Conservation (phyloP, 352 stramenopile genomes). For the Phytophthora capsici region DNA sequence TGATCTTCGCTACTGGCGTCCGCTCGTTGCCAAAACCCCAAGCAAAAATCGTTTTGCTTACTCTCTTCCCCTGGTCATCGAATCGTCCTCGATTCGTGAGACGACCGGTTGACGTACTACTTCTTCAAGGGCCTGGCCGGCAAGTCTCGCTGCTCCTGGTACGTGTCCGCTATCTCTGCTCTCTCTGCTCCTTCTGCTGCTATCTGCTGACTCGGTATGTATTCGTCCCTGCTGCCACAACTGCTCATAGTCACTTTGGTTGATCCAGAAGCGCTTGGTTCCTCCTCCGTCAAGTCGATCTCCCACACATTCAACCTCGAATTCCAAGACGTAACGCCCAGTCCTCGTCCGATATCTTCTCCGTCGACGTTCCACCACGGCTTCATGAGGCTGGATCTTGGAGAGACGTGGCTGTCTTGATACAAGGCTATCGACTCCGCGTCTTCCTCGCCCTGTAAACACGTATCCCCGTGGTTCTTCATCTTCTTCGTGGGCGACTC, state of each 20-base stretch:
- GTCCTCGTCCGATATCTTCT: background rate
- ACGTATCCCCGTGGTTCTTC: background rate
- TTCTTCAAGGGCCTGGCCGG: background rate
- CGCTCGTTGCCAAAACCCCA: too few species aligned
- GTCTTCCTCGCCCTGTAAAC: background rate
- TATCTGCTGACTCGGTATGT: background rate
- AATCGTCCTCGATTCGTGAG: background rate
- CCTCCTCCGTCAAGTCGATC: background rate
- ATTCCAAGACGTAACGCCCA: slow-evolving; percentile 8
- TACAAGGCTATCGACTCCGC: background rate
- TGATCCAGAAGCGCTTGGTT: background rate
- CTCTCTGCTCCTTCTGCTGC: background rate
- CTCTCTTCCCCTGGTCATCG: background rate
- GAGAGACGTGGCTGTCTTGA: background rate
- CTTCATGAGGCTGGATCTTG: too few species aligned
- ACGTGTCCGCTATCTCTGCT: too few species aligned
- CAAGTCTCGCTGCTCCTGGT: background rate
- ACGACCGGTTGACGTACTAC: background rate
- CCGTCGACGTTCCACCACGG: background rate
- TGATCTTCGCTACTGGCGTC: too few species aligned
- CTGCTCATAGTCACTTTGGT: background rate
- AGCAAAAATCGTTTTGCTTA: background rate
- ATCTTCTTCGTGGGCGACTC: background rate
- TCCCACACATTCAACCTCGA: background rate
- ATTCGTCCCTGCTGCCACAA: background rate